These are phyloP conservation scores for Tremella yokohamensis DNA, from an alignment of 768 basidiomycete species.

Conservation along the genomic window DNA sequence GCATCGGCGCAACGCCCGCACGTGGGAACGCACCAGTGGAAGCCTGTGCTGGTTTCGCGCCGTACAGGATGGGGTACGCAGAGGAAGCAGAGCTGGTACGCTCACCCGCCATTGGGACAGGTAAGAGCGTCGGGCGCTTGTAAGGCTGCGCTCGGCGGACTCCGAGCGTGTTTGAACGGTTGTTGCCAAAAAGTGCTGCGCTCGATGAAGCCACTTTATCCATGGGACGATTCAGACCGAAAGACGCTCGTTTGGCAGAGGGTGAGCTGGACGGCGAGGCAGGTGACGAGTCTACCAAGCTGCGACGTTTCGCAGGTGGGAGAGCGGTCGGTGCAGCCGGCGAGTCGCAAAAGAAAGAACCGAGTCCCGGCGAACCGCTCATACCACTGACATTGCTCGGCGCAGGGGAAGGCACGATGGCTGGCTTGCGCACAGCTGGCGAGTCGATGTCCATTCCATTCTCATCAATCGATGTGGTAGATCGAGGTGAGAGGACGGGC, in stretches of 20 bases:
- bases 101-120: slow-evolving; percentile 16
- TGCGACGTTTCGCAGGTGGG: slow-evolving; percentile 30
- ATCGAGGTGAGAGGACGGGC: slow-evolving; percentile 22
- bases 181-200: slow-evolving; percentile 35
- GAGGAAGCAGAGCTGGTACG: slow-evolving; percentile 32
- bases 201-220: slow-evolving; percentile 40
- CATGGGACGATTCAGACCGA: slow-evolving; percentile 24
- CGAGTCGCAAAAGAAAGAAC: slow-evolving; percentile 48
- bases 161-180: slow-evolving; percentile 23
- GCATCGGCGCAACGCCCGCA: slow-evolving; percentile 36
- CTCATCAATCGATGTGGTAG: slow-evolving; percentile 7
- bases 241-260: slow-evolving; percentile 37
- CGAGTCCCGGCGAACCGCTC: slow-evolving; percentile 38
- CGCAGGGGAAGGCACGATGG: slow-evolving; percentile 21
- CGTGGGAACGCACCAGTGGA: slow-evolving; percentile 30
- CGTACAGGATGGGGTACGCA: slow-evolving; percentile 40
- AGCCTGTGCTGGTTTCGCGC: slow-evolving; percentile 14
- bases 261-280: slow-evolving; percentile 46
- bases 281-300: slow-evolving; percentile 40
- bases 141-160: slow-evolving; percentile 35
- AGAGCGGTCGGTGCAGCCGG: slow-evolving; percentile 31
- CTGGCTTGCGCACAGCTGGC: slow-evolving; percentile 21
- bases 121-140: slow-evolving; percentile 42
- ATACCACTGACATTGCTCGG: slow-evolving; percentile 23
- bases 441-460: slow-evolving; percentile 45